These are phyloP conservation scores for Mycena crocata DNA, from an alignment of 768 basidiomycete species.

Conservation along the genomic window DNA sequence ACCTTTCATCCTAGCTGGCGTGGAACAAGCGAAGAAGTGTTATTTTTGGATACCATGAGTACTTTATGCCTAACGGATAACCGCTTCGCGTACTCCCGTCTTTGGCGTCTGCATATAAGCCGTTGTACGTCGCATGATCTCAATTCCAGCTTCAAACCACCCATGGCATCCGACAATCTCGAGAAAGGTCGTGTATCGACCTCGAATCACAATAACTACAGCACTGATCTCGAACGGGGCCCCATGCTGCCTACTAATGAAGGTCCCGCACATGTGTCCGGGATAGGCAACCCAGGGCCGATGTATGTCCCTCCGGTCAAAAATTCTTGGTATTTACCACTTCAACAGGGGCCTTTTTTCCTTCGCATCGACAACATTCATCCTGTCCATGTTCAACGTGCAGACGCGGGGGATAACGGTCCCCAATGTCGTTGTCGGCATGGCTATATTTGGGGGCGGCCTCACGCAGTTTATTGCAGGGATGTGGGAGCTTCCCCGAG, in stretches of 20 bases:
- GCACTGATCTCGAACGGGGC: conserved; percentile 4
- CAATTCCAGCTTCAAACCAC: background rate
- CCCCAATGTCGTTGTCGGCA: conserved; percentile 78
- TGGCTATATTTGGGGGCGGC: conserved; percentile 81
- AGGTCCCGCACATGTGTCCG: conserved; percentile 14
- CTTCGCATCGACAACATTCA: conserved; percentile 75
- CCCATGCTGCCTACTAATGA: background rate
- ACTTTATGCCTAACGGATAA: conserved; percentile 1
- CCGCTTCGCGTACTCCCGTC: conserved; percentile 10
- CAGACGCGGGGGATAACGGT: conserved; percentile 58
- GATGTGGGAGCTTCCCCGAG: conserved; percentile 79
- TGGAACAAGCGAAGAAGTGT: background rate
- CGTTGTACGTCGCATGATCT: background rate
- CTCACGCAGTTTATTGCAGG: conserved; percentile 85
- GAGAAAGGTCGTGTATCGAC: conserved; percentile 12
- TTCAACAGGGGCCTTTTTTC: conserved; percentile 33
- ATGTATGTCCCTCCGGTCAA: background rate
- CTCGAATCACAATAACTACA: conserved; percentile 2
- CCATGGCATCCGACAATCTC: background rate
- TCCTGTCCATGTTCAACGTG: conserved; percentile 77
- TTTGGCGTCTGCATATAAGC: conserved; percentile 13
- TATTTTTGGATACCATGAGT: conserved; percentile 22
- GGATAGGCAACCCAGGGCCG: conserved; percentile 21
- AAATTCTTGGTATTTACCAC: background rate
- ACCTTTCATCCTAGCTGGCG: background rate